A percentile compares a stretch with the other conserved stretches of the same genome.
phyloP scores from a whole-genome alignment of 2,329 filamentous ascomycete genomes.

The Didymella keratinophila region DNA sequence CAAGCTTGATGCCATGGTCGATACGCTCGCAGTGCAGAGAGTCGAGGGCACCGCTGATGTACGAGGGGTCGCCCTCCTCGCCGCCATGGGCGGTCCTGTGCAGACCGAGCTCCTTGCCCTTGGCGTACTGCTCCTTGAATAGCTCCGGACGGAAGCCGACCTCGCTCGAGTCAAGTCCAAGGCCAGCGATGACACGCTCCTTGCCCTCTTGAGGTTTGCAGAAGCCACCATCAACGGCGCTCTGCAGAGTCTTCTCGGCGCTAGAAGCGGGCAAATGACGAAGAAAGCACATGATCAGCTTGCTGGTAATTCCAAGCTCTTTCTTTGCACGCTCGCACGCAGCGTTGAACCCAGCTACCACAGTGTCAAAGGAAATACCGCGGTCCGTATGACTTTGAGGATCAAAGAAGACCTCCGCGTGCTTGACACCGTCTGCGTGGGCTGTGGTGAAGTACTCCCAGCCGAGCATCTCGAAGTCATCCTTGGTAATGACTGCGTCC shows the following conservation, averaged over 20 bases:
- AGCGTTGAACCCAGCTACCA: constrained; percentile 68
- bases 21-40: constrained; percentile 70
- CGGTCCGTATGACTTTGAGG: constrained; percentile 75
- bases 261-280: constrained; percentile 70
- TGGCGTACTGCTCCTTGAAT: constrained; percentile 69
- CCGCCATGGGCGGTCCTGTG: constrained; percentile 76
- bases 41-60: constrained; percentile 70
- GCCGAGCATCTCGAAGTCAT: constrained; percentile 77
- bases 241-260: constrained; percentile 51
- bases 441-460: constrained; percentile 75
- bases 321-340: constrained; percentile 67
- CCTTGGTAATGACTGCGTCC: constrained; percentile 68
- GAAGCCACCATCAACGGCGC: constrained; percentile 53
- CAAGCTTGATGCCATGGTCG: constrained; percentile 75
- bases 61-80: constrained; percentile 74
- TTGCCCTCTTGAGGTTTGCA: constrained; percentile 57
- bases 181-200: constrained; percentile 62
- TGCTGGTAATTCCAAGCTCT: constrained; percentile 70
- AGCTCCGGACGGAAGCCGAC: constrained; percentile 55
- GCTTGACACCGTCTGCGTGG: constrained; percentile 69
- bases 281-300: constrained; percentile 76
- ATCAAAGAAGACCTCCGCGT: constrained; percentile 83
- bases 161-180: constrained; percentile 73
- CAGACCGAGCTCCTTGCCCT: constrained; percentile 62
- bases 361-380: constrained; percentile 68